Evolutionary conservation across 1,284 basidiomycete species (phyloP), one percentile per base, ranked within the genome.

Genomic region (Apiotrichum siamense): DNA sequence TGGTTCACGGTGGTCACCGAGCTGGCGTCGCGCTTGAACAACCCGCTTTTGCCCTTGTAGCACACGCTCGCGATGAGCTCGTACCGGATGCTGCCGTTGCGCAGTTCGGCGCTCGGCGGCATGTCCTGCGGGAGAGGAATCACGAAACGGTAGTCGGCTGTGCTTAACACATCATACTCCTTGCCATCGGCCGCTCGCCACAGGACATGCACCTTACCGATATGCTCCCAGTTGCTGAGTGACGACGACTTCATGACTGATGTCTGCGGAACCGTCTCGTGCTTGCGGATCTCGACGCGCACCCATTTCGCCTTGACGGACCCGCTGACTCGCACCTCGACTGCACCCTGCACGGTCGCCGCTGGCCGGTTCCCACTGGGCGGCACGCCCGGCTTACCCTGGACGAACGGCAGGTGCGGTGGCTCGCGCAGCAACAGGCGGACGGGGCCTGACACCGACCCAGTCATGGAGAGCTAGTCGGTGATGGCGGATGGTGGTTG

Each of bases 251-350:
- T 80, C 83, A 61, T 79, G 9, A 60, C 61, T 31, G 62, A 59
- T 20, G 59, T 60, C 2, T 60, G 48, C 5, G 69, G 69, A 2
- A 68, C 47, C 2, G 81, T 83, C 73, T 93, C 89, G 38, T 89
- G 81, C 76, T 89, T 90, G 62, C 86, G 81, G 64, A 92, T 78
- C 74, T 91, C 88, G 55, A 92, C 83, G 58, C 85, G 82, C 25
- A 93, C 83, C 83, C 86, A 91, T 74, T 89, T 88, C 23, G 87
- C 87, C 76, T 89, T 91, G 64, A 87, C 81, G n/a, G 85, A 84
- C 58, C 81, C 77, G 11, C 81, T 83, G 20, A 84, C 77, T 31
- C 88, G 82, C 9, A 92, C 79, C 72, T 92, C 88, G 54, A 92
- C 80, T n/a, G 85, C 82, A 23, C 73, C 73, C 40, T 70, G 64